Evolutionary conservation across 75 land plant genomes (phyloP), one percentile per base, ranked within the genome.

Genomic region (Cryptomeria japonica): DNA sequence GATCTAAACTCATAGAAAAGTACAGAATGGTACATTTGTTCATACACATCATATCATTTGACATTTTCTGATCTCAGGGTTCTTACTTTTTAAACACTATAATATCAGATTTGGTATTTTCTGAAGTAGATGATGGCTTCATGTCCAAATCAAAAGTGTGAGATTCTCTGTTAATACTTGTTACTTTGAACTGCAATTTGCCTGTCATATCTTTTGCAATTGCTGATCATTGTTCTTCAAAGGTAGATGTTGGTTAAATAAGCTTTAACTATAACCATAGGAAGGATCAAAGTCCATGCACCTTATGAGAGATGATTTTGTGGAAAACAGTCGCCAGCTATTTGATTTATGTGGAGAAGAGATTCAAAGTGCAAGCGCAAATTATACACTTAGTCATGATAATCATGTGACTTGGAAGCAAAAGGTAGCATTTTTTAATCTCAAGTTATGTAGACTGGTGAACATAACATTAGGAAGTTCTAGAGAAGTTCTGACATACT

Each of bases 391-490:
- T 44, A 12, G 32, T 82, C 25, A 22, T 39, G 84, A 82, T 38
- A 47, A 82, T 82, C 46, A 82, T 11, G 31, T 25, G 47, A 2
- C 84, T 82, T 82, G 84, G 84, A 82, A 82, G 46, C 46, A 82
- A 28, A 42, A 44, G 84, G 84, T 82, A 82, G n/a, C 31, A 82
- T 14, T 44, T 82, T 46, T 28, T 44, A 8, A 41, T 44, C 44
- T 82, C 31, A 9, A 42, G 32, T 44, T 25, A 82, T 44, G 44
- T 28, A 47, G 49, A 82, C 47, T 82, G 39, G 47, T 82, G 8
- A 28, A 73, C 84, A 82, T 44, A 25, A n/a, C 46, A 82, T 46
- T 28, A 25, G 46, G 12, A 80, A 12, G 31, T 80, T 28, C 13
- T 82, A 19, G 84, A 44, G 10, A 42, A 38, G n/a, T 82, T 38